A percentile compares a stretch with the other conserved stretches of the same genome.
phyloP scores from a whole-genome alignment of 1,284 basidiomycete genomes.

The Tremellales sp. region DNA sequence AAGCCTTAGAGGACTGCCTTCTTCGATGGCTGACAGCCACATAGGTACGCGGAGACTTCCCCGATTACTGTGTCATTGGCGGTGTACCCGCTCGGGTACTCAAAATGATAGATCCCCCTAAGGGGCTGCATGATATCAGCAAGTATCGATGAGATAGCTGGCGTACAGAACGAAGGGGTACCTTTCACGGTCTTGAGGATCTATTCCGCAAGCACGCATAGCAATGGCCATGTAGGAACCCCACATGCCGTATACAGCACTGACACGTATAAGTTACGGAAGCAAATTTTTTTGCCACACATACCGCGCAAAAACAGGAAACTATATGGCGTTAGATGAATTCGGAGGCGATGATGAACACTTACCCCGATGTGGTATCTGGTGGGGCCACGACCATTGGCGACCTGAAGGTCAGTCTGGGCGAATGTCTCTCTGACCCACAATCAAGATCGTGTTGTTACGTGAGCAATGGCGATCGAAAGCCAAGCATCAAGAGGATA shows the following conservation, averaged over 20 bases:
- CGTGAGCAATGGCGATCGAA: constrained; percentile 10
- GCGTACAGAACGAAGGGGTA: too few relatives aligned
- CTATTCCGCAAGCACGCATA: too few relatives aligned
- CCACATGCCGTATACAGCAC: constrained; percentile 18
- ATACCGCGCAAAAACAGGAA: constrained; percentile 15
- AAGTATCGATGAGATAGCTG: constrained; percentile 9
- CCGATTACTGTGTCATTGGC: constrained; percentile 12
- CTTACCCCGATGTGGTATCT: constrained; percentile 17
- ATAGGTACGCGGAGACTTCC: constrained; percentile 8
- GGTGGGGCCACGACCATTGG: constrained; percentile 16
- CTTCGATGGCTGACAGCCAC: not conserved
- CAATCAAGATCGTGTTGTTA: constrained; percentile 14
- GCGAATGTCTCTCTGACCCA: not conserved
- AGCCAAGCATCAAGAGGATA: constrained; percentile 12
- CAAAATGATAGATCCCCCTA: constrained; percentile 7
- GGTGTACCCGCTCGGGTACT: constrained; percentile 13
- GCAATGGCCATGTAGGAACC: constrained; percentile 15
- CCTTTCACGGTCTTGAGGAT: too few relatives aligned
- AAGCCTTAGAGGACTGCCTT: not conserved
- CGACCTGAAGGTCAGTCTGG: constrained; percentile 5
- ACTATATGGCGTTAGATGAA: not conserved
- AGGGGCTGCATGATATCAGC: not conserved
- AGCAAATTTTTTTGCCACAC: too few relatives aligned
- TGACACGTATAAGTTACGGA: too few relatives aligned
- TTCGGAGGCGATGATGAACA: not conserved